phyloP scores from a whole-genome alignment of 2,329 filamentous ascomycete genomes.

The Helotiales sp. region DNA sequence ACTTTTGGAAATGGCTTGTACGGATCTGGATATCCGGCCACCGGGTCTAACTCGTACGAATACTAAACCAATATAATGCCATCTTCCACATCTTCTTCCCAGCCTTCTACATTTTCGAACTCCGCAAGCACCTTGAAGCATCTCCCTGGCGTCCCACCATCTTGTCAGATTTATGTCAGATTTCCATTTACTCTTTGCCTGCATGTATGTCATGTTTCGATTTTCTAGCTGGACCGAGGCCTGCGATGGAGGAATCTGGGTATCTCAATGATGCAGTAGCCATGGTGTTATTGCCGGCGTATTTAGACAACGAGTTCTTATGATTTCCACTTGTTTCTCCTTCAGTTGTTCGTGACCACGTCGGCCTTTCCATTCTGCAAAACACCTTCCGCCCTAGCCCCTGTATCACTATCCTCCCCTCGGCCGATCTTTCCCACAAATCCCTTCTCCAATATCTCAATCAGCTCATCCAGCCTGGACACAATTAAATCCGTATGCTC shows the following conservation, averaged over 20 bases:
- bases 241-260: slow-evolving; percentile 5
- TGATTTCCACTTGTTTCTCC: neutral
- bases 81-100: slow-evolving; percentile 12
- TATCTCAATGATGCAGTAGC: neutral
- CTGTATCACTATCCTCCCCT: slow-evolving; percentile 35
- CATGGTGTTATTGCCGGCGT: slow-evolving; percentile 26
- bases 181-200: slow-evolving; percentile 6
- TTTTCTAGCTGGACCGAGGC: slow-evolving; percentile 3
- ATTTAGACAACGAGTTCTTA: slow-evolving; percentile 23
- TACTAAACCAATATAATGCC: slow-evolving; percentile 24
- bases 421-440: slow-evolving; percentile 59
- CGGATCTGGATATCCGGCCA: slow-evolving; percentile 35
- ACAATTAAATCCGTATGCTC: slow-evolving; percentile 80
- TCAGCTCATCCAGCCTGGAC: slow-evolving; percentile 73
- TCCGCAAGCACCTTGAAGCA: slow-evolving; percentile 28
- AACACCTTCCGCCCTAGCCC: slow-evolving; percentile 28
- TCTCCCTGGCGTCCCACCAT: slow-evolving; percentile 27
- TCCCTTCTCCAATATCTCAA: slow-evolving; percentile 74
- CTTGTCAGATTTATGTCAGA: slow-evolving; percentile 2
- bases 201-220: slow-evolving; percentile 17
- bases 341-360: neutral
- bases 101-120: slow-evolving; percentile 12
- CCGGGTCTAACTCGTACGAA: slow-evolving; percentile 25
- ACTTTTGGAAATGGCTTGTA: slow-evolving; percentile 51
- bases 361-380: slow-evolving; percentile 32